Percentiles rank a stretch among this genome's conserved stretches.
phyloP scores from a whole-genome alignment of 768 basidiomycete genomes.

The Daedalea quercina region DNA sequence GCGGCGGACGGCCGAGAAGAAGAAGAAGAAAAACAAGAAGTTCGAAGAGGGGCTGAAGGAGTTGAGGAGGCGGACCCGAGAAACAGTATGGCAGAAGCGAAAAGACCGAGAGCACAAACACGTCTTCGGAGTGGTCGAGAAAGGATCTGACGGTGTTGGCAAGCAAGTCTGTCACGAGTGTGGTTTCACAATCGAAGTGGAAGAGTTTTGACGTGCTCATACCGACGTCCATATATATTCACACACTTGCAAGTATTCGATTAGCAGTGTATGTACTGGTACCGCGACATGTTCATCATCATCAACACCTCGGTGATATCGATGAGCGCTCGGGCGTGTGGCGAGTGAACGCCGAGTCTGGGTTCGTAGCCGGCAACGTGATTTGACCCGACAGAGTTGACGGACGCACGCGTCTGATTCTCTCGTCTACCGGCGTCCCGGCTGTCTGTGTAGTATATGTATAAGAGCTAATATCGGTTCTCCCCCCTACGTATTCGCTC shows the following conservation, averaged over 20 bases:
- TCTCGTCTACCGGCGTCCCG: too few relatives aligned
- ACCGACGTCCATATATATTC: neutral
- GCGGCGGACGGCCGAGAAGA: slow-evolving; percentile 71
- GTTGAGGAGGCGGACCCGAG: slow-evolving; percentile 76
- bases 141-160: slow-evolving; percentile 44
- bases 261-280: neutral
- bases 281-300: too few relatives aligned
- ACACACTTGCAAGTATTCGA: neutral
- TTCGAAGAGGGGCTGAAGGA: slow-evolving; percentile 89
- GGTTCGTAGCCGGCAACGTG: neutral
- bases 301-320: neutral
- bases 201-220: slow-evolving; percentile 48
- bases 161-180: slow-evolving; percentile 82
- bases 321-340: too few relatives aligned
- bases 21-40: slow-evolving; percentile 87
- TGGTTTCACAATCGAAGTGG: slow-evolving; percentile 87
- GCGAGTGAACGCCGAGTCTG: too few relatives aligned
- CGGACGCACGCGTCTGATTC: too few relatives aligned
- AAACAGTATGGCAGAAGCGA: slow-evolving; percentile 84
- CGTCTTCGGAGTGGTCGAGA: slow-evolving; percentile 59
- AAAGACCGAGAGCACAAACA: slow-evolving; percentile 89
- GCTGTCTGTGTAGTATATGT: too few relatives aligned
- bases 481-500: neutral
- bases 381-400: neutral
- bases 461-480: neutral